Percentiles rank a stretch among this genome's conserved stretches.
These are phyloP conservation scores for Trichoderma pleuroti DNA, from an alignment of 2,329 filamentous ascomycete genomes.

Conservation along the genomic window DNA sequence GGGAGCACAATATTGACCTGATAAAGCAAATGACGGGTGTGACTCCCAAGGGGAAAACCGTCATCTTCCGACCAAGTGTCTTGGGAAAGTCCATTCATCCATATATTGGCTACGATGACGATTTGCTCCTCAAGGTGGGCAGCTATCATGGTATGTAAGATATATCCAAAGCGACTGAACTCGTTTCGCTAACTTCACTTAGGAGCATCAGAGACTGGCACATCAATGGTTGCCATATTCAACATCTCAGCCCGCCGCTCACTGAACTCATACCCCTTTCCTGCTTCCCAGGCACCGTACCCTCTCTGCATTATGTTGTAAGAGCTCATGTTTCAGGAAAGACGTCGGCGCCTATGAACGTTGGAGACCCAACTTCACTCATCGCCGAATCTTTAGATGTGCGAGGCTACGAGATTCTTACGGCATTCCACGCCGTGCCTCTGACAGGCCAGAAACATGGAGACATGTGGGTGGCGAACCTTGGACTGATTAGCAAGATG, in stretches of 20 bases:
- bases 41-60: slow-evolving; percentile 67
- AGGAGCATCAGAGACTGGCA: slow-evolving; percentile 61
- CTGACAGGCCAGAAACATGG: slow-evolving; percentile 45
- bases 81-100: slow-evolving; percentile 68
- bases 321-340: slow-evolving; percentile 66
- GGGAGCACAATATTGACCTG: slow-evolving; percentile 70
- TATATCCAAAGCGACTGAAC: neutral
- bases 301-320: slow-evolving; percentile 62
- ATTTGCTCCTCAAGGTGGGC: slow-evolving; percentile 69
- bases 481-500: slow-evolving; percentile 86
- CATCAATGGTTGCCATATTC: slow-evolving; percentile 77
- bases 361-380: slow-evolving; percentile 45
- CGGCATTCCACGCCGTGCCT: slow-evolving; percentile 62
- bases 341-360: slow-evolving; percentile 51
- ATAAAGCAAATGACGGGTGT: slow-evolving; percentile 77
- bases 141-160: slow-evolving; percentile 65
- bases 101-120: slow-evolving; percentile 74
- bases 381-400: slow-evolving; percentile 61
- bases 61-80: slow-evolving; percentile 75
- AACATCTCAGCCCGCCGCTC: slow-evolving; percentile 65
- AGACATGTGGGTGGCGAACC: slow-evolving; percentile 56
- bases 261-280: slow-evolving; percentile 67
- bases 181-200: neutral
- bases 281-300: slow-evolving; percentile 67
- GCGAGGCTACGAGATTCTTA: slow-evolving; percentile 76